Evolutionary conservation across 371 early-diverging fungal species (phyloP).

Genomic region (Agmasoma carcini): DNA sequence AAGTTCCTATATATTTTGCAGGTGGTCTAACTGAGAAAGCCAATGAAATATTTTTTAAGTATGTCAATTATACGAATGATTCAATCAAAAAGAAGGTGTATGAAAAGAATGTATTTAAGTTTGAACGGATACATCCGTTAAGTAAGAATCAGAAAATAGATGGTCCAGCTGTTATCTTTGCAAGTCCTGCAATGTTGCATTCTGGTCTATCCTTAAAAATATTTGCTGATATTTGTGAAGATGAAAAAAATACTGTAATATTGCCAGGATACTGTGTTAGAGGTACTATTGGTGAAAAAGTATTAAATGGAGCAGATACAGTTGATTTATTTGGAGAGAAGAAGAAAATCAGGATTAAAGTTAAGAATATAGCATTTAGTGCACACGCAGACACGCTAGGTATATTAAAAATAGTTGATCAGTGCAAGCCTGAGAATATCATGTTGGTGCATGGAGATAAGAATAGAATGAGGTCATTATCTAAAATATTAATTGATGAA

Average conservation of each 20-base stretch:
- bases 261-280: slow-evolving; percentile 67
- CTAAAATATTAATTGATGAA: slow-evolving; percentile 55
- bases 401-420: slow-evolving; percentile 78
- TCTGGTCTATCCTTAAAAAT: slow-evolving; percentile 63
- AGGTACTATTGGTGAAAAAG: slow-evolving; percentile 79
- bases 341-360: slow-evolving; percentile 71
- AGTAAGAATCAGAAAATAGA: slow-evolving; percentile 58
- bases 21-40: slow-evolving; percentile 78
- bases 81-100: slow-evolving; percentile 65
- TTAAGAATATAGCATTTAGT: slow-evolving; percentile 82
- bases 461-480: slow-evolving; percentile 68
- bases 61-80: slow-evolving; percentile 81
- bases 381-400: slow-evolving; percentile 97
- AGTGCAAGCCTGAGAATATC: slow-evolving; percentile 75
- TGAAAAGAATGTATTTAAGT: slow-evolving; percentile 74
- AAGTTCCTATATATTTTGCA: slow-evolving; percentile 71
- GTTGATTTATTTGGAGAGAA: slow-evolving; percentile 62
- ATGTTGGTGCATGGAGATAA: slow-evolving; percentile 95
- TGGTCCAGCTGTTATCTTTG: slow-evolving; percentile 78
- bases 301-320: slow-evolving; percentile 67
- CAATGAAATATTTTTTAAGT: slow-evolving; percentile 75
- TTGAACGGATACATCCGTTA: slow-evolving; percentile 71
- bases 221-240: slow-evolving; percentile 71
- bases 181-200: slow-evolving; percentile 68
- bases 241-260: slow-evolving; percentile 73